Evolutionary conservation across 441 rosid species (phyloP).

Genomic region (Cnidoscolus chayamansa): DNA sequence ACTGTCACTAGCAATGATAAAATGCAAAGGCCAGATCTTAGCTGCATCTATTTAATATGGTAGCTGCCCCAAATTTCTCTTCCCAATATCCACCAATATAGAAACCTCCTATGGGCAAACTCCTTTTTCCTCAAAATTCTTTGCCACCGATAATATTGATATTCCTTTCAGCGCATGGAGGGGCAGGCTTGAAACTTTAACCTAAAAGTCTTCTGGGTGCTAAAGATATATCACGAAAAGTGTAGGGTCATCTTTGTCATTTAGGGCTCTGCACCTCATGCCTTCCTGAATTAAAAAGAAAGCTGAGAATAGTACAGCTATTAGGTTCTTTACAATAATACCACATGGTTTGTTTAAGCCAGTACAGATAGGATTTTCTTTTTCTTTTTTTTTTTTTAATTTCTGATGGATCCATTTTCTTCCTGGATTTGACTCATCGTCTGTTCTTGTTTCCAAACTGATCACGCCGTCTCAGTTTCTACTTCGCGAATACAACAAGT

Average conservation of each 20-base stretch:
- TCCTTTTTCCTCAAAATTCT: constrained; percentile 1
- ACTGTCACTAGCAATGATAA: not conserved
- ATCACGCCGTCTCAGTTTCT: not conserved
- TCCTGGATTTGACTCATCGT: constrained; percentile 20
- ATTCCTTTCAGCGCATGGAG: not conserved
- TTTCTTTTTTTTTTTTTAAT: constrained; percentile 10
- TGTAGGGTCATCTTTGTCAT: constrained; percentile 32
- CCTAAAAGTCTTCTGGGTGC: constrained; percentile 1
- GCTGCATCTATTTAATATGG: constrained; percentile 9
- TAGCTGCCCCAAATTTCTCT: not conserved
- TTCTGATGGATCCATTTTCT: constrained; percentile 20
- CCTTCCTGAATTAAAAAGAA: constrained; percentile 51
- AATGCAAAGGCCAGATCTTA: not conserved
- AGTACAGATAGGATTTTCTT: constrained; percentile 12
- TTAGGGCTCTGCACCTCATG: constrained; percentile 29
- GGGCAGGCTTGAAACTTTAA: not conserved
- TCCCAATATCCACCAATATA: not conserved
- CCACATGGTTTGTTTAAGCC: constrained; percentile 14
- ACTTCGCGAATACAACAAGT: constrained; percentile 24
- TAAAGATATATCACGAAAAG: constrained; percentile 19
- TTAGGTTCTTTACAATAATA: constrained; percentile 18
- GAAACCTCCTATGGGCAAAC: not conserved
- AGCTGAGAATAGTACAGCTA: constrained; percentile 23
- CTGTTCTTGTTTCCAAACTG: constrained; percentile 8
- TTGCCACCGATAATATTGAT: constrained; percentile 10